Evolutionary conservation across 78 protist species (phyloP).

Genomic region (Polysphondylium violaceum): DNA sequence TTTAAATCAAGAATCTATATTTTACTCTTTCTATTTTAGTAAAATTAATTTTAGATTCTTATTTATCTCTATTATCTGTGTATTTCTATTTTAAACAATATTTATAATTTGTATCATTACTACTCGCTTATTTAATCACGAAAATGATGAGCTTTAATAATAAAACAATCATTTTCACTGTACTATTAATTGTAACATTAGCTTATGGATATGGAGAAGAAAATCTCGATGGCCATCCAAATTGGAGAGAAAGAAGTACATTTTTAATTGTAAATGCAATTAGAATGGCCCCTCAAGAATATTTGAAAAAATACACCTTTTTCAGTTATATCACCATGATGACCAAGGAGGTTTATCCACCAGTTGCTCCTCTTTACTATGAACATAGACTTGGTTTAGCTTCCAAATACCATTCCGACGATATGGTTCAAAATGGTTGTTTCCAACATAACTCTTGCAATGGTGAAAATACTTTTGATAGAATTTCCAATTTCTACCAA

Average conservation of each 20-base stretch:
- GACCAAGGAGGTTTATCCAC: constrained; percentile 5
- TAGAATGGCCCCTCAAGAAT: constrained; percentile 49
- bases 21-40: no score
- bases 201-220: constrained; percentile 43
- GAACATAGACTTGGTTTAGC: constrained; percentile 25
- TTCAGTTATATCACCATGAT: constrained; percentile 15
- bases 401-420: not conserved
- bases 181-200: no score
- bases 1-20: no score
- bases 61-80: not conserved
- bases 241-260: constrained; percentile 54
- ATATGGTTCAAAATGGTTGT: constrained; percentile 34
- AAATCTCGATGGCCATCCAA: constrained; percentile 27
- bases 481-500: constrained; percentile 28
- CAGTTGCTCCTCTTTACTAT: constrained; percentile 33
- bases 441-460: constrained; percentile 53
- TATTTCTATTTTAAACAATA: not conserved
- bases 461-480: constrained; percentile 33
- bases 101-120: not conserved
- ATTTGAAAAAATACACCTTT: constrained; percentile 21
- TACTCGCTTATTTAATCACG: not conserved
- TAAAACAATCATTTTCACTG: no score
- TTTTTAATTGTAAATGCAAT: constrained; percentile 44
- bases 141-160: no score
- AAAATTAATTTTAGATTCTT: not conserved